phyloP scores from a whole-genome alignment of 257 asterid genomes.

The Ilex asprella region DNA sequence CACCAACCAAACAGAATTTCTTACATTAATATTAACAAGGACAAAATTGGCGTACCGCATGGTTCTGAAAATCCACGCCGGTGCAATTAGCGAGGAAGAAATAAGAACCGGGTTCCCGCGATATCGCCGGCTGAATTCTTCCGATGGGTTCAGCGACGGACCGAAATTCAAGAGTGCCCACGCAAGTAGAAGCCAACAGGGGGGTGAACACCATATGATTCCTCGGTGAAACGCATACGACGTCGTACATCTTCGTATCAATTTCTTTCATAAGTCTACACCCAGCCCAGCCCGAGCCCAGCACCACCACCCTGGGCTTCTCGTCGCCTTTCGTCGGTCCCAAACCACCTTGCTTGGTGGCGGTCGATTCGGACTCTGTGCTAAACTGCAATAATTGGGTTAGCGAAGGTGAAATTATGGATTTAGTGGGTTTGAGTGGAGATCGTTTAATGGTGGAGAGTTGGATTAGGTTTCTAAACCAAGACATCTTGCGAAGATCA shows the following conservation, averaged over 20 bases:
- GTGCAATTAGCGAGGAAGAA: constrained; percentile 83
- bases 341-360: constrained; percentile 29
- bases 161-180: constrained; percentile 96
- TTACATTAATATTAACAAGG: not conserved
- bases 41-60: constrained; percentile 37
- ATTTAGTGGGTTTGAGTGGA: constrained; percentile 10
- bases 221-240: constrained; percentile 88
- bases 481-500: constrained; percentile 45
- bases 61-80: constrained; percentile 64
- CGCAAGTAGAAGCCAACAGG: constrained; percentile 94
- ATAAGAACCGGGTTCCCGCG: constrained; percentile 77
- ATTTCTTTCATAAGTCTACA: constrained; percentile 86
- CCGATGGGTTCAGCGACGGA: constrained; percentile 96
- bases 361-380: constrained; percentile 18
- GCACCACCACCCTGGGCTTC: constrained; percentile 86
- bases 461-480: constrained; percentile 65
- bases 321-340: constrained; percentile 66
- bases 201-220: constrained; percentile 99
- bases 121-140: constrained; percentile 91
- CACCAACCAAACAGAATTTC: too few relatives aligned
- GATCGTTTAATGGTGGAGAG: constrained; percentile 32
- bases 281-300: constrained; percentile 99
- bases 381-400: constrained; percentile 44
- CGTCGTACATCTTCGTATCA: constrained; percentile 62
- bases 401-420: constrained; percentile 28